Evolutionary conservation across 257 asterid species (phyloP).

Genomic region (Solanum peruvianum): DNA sequence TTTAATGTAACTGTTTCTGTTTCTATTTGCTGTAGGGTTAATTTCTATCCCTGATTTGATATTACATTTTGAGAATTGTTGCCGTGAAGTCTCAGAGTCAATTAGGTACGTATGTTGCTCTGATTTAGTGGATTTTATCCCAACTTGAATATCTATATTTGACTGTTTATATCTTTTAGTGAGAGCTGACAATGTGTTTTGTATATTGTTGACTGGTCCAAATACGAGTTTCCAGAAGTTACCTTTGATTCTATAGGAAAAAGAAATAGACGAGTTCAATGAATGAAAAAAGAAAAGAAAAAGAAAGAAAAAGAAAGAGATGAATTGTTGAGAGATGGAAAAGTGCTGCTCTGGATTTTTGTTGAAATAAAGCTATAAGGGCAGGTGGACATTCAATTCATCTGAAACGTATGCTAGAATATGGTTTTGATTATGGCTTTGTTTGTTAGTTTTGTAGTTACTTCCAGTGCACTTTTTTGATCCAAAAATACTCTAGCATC

Average conservation of each 20-base stretch:
- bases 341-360: background rate
- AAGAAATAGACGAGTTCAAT: background rate
- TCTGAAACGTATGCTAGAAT: background rate
- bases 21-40: slow-evolving; percentile 54
- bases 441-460: background rate
- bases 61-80: slow-evolving; percentile 69
- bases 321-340: background rate
- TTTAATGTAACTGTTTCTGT: background rate
- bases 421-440: background rate
- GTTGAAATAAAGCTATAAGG: background rate
- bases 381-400: background rate
- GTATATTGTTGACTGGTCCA: background rate
- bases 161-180: background rate
- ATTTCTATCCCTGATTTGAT: slow-evolving; percentile 82
- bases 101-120: slow-evolving; percentile 44
- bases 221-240: background rate
- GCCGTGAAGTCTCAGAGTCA: slow-evolving; percentile 81
- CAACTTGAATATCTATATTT: background rate
- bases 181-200: background rate
- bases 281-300: background rate
- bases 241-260: background rate
- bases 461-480: background rate
- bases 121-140: background rate
- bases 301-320: background rate
- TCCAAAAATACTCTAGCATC: background rate